Evolutionary conservation across 1,139 yeast species (phyloP).

Genomic region (Kodamaea derodonti): DNA sequence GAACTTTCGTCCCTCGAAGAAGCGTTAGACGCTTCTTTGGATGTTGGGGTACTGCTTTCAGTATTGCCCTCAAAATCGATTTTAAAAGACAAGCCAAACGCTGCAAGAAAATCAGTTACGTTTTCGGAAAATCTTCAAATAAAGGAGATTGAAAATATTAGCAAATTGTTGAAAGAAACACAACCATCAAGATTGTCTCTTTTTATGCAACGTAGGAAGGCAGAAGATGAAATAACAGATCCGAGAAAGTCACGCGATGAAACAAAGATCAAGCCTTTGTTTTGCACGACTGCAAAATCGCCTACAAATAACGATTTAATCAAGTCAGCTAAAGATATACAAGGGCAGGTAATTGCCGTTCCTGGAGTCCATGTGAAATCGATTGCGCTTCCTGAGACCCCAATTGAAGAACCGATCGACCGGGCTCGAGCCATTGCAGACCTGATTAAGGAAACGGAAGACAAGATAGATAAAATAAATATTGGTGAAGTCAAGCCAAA

Average conservation of each 20-base stretch:
- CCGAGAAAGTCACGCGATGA: background rate
- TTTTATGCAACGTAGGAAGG: slow-evolving; percentile 21
- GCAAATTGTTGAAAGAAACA: slow-evolving; percentile 42
- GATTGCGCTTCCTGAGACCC: background rate
- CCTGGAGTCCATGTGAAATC: background rate
- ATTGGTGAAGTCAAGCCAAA: slow-evolving; percentile 3
- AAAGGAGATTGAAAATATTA: slow-evolving; percentile 57
- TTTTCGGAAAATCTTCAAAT: slow-evolving; percentile 51
- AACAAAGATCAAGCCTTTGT: background rate
- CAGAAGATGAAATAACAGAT: slow-evolving; percentile 9
- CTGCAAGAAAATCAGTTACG: slow-evolving; percentile 42
- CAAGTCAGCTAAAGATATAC: no score
- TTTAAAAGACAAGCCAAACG: background rate
- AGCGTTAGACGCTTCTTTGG: background rate
- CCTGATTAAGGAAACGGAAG: slow-evolving; percentile 18
- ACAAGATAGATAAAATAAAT: slow-evolving; percentile 2
- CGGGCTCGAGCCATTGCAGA: slow-evolving; percentile 22
- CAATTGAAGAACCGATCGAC: slow-evolving; percentile 10
- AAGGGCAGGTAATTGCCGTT: background rate
- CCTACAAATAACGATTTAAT: no score
- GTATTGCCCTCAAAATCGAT: slow-evolving; percentile 1
- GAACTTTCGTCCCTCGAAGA: background rate
- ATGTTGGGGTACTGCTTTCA: background rate
- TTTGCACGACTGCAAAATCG: no score
- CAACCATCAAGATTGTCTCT: slow-evolving; percentile 18